phyloP scores from a whole-genome alignment of 176 grass and related monocot genomes.

The Hordeum vulgare region MorexV3_pseudomolecules_assembly NC_058519.1:583457405-583457904 shows the following conservation, averaged over 20 bases:
- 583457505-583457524: slow-evolving; percentile 57
- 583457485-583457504: slow-evolving; percentile 94
- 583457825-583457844: slow-evolving; percentile 9
- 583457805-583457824: slow-evolving; percentile 38
- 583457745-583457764: slow-evolving; percentile 59
- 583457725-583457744: slow-evolving; percentile 82
- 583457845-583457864: slow-evolving; percentile 31
- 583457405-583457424: slow-evolving; percentile 72
- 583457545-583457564: slow-evolving; percentile 82
- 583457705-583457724: slow-evolving; percentile 77
- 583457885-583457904: slow-evolving; percentile 26
- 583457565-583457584: slow-evolving; percentile 88
- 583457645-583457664: slow-evolving; percentile 63
- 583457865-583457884: slow-evolving; percentile 3
- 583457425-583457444: slow-evolving; percentile 68
- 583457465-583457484: slow-evolving; percentile 82
- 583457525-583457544: slow-evolving; percentile 65
- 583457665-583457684: slow-evolving; percentile 67
- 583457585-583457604: slow-evolving; percentile 83
- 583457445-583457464: slow-evolving; percentile 84
- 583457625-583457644: slow-evolving; percentile 70
- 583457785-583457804: slow-evolving; percentile 68
- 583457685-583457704: slow-evolving; percentile 80
- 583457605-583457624: slow-evolving; percentile 63
- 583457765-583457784: slow-evolving; percentile 73